These are phyloP conservation scores for Apophysomyces ossiformis DNA, from an alignment of 371 early-diverging fungal species.

Conservation along the genomic window DNA sequence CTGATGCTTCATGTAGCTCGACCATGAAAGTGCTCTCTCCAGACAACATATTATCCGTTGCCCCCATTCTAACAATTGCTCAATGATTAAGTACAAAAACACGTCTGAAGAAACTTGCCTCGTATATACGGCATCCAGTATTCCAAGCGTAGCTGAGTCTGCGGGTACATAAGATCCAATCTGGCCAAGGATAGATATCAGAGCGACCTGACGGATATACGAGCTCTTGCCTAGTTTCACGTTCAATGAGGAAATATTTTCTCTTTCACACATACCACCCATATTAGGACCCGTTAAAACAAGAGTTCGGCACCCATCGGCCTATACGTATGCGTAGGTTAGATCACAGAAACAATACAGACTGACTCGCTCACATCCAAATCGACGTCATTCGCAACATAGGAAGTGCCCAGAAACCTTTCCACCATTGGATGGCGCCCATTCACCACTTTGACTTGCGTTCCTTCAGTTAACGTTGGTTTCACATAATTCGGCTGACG, in stretches of 20 bases:
- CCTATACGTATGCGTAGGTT: background rate
- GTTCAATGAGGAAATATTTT: background rate
- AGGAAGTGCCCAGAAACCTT: constrained; percentile 33
- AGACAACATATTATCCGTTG: constrained; percentile 63
- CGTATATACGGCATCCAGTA: constrained; percentile 75
- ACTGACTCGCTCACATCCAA: constrained; percentile 41
- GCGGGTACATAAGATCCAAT: constrained; percentile 82
- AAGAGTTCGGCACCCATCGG: constrained; percentile 41
- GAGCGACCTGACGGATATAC: constrained; percentile 77
- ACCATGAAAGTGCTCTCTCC: constrained; percentile 92
- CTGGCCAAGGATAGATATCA: constrained; percentile 84
- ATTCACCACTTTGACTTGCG: constrained; percentile 47
- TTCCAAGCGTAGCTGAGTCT: constrained; percentile 51
- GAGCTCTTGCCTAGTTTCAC: constrained; percentile 55
- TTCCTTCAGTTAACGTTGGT: constrained; percentile 61
- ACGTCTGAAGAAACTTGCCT: constrained; percentile 16
- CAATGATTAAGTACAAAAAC: background rate
- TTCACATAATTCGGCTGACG: constrained; percentile 71
- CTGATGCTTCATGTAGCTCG: constrained; percentile 83
- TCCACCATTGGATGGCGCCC: constrained; percentile 73
- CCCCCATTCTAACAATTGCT: constrained; percentile 59
- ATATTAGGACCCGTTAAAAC: constrained; percentile 88
- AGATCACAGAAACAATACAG: background rate
- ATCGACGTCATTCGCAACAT: constrained; percentile 74
- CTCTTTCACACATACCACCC: constrained; percentile 72